These are phyloP conservation scores for Gastrolobium bilobum DNA, from an alignment of 306 rosid species.

Conservation along the genomic window DNA sequence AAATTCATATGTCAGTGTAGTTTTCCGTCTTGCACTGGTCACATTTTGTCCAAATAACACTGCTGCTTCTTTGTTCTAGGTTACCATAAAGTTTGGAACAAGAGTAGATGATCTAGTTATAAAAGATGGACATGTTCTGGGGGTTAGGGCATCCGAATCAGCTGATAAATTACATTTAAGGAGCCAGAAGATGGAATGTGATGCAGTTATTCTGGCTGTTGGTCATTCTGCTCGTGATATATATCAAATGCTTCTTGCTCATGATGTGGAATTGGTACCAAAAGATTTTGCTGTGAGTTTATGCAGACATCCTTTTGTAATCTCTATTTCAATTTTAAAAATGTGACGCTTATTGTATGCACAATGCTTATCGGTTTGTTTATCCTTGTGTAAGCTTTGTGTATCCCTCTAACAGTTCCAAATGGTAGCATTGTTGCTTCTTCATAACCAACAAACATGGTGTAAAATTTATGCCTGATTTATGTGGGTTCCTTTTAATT, in stretches of 20 bases:
- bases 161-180: conserved; percentile 59
- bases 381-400: neutral
- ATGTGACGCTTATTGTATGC: conserved; percentile 12
- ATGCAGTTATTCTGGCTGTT: conserved; percentile 92
- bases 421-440: conserved; percentile 13
- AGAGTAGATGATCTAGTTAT: conserved; percentile 87
- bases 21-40: conserved; percentile 43
- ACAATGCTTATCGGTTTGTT: conserved; percentile 1
- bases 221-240: conserved; percentile 98
- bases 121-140: conserved; percentile 67
- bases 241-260: conserved; percentile 86
- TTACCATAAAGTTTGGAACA: conserved; percentile 86
- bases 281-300: conserved; percentile 93
- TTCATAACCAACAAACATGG: neutral
- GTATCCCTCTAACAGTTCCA: conserved; percentile 33
- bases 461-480: conserved; percentile 8
- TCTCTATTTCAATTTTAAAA: conserved; percentile 35
- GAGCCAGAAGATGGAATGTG: conserved; percentile 72
- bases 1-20: conserved; percentile 28
- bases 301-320: conserved; percentile 28
- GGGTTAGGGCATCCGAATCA: conserved; percentile 82
- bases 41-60: conserved; percentile 32
- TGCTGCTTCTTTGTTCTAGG: conserved; percentile 60
- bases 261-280: conserved; percentile 76
- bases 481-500: conserved; percentile 13